These are phyloP conservation scores for Quercus robur DNA, from an alignment of 306 rosid species.

Conservation along the genomic window DNA sequence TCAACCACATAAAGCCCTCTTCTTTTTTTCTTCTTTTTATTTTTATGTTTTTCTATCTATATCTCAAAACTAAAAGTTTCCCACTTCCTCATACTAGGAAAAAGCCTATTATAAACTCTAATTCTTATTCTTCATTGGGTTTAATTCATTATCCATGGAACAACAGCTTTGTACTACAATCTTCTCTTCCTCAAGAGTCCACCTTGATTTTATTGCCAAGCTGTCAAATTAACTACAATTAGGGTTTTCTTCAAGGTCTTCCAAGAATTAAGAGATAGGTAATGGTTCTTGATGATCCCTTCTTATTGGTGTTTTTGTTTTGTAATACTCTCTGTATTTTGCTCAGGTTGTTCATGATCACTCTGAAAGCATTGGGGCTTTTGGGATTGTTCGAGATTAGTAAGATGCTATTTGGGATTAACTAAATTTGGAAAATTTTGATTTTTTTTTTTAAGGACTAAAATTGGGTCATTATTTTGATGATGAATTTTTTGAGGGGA, in stretches of 20 bases:
- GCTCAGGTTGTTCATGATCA: slow-evolving; percentile 4
- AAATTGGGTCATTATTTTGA: slow-evolving; percentile 7
- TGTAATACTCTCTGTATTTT: neutral
- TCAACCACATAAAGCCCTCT: neutral
- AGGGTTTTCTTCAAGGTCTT: neutral
- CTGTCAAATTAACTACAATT: slow-evolving; percentile 11
- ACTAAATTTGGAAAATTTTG: neutral
- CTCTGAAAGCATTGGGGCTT: neutral
- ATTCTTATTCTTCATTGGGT: too few relatives aligned
- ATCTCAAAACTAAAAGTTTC: neutral
- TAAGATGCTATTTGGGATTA: neutral
- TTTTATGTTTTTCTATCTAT: neutral
- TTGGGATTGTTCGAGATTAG: neutral
- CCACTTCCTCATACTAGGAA: neutral
- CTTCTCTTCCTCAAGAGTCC: neutral
- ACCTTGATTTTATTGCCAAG: neutral
- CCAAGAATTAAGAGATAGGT: neutral
- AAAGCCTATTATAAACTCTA: neutral
- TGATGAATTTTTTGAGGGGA: neutral
- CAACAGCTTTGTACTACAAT: neutral
- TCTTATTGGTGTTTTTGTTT: neutral
- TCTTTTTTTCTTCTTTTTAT: neutral
- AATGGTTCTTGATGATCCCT: neutral
- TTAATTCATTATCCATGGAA: neutral
- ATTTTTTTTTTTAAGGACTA: slow-evolving; percentile 4